Evolutionary conservation across 495 filamentous ascomycete species (phyloP), one percentile per base, ranked within the genome.

Genomic region (Hyphodiscus hymeniophilus): DNA sequence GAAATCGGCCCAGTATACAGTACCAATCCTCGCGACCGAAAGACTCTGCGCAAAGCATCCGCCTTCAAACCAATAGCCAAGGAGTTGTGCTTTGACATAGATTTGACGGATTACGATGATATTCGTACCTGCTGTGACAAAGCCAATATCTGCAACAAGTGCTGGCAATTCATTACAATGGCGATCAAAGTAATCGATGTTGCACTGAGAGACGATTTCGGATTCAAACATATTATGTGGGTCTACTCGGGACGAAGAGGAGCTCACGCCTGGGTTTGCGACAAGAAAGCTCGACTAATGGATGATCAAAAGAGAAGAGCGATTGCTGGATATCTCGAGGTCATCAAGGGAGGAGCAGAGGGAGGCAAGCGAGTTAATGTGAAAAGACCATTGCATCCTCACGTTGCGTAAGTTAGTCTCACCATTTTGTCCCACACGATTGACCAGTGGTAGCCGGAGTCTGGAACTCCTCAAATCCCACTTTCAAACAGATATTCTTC

Each of bases 181-280:
- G 87, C 92, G 13, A 88, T 98, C 58, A 94, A 94, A 60, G 87
- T 96, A 16, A 71, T 98, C 20, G 89, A 95, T 62, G 74, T 77
- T 3, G 87, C 87, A 2, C 63, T 98, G 42, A 74, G 86, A 49
- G 89, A 97, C 2, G 92, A 98, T 64, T 94, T 97, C 61, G 92
- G 89, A 18, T 98, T 95, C 62, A 77, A 87, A 58, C 91, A 98
- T 62, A 89, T 98, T 53, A 73, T 98, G 57, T 98, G 92, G 92
- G 90, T 98, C 1, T 98, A 96, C 65, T 97, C 92, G 0, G 92
- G 92, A 28, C 84, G 92, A 60, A 79, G 92, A 78, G 92, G 92
- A 64, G 89, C 83, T 13, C 92, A 98, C 80, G 92, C 91, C 7
- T 98, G 92, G 92, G 85, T 98, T n/a, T 95, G 91, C 61, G 92